A percentile compares a stretch with the other conserved stretches of the same genome.
Conservation (phyloP, 23 red algal species). For the Gracilaria domingensis region DNA sequence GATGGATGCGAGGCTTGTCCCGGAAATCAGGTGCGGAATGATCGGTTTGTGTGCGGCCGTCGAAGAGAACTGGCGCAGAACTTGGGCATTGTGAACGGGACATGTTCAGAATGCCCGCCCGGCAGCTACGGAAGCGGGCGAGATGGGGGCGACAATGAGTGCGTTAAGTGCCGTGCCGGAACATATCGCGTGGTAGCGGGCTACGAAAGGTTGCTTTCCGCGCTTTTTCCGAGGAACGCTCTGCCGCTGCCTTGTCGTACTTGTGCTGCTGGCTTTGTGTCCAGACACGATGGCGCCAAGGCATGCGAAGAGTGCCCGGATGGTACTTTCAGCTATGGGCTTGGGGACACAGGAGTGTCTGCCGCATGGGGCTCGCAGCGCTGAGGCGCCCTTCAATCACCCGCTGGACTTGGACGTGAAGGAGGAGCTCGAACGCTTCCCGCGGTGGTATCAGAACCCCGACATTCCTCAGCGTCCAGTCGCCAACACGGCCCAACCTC, state of each 20-base stretch:
- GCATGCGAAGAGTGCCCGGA: neutral
- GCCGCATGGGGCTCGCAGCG: neutral
- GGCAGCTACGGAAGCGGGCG: neutral
- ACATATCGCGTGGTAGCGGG: slow-evolving; percentile 4
- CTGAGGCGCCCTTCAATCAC: neutral
- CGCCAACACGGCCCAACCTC: no score
- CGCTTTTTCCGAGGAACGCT: neutral
- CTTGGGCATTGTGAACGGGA: slow-evolving; percentile 3
- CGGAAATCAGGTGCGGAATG: neutral
- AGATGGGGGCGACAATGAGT: neutral
- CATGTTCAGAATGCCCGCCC: slow-evolving; percentile 16
- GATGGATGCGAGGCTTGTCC: slow-evolving; percentile 2
- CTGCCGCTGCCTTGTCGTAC: neutral
- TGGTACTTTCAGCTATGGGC: slow-evolving; percentile 20
- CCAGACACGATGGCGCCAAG: neutral
- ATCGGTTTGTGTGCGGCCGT: neutral
- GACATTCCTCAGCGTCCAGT: no score
- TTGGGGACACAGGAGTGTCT: slow-evolving; percentile 29
- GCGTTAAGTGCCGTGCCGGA: neutral
- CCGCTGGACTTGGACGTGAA: neutral
- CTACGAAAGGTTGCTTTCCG: neutral
- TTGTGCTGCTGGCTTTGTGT: neutral
- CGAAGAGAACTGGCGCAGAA: neutral
- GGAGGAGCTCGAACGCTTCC: neutral
- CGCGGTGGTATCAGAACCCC: neutral